Conservation (phyloP, 306 rosid species). For the Delonix regia region DNA sequence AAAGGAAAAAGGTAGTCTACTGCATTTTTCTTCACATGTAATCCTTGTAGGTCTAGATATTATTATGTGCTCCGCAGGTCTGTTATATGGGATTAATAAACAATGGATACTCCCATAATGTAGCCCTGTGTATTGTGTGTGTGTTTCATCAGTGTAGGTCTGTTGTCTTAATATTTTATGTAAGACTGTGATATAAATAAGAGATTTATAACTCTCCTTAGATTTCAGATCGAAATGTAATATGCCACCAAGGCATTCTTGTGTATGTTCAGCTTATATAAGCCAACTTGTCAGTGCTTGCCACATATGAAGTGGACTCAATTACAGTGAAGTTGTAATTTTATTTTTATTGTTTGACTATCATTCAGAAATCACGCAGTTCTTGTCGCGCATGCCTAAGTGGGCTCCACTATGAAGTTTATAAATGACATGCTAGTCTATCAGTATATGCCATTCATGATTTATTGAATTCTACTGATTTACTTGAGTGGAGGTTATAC, state of each 20-base stretch:
- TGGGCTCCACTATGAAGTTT: too few species aligned
- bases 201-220: constrained; percentile 5
- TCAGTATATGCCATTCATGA: too few species aligned
- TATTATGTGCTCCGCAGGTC: constrained; percentile 36
- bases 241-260: too few species aligned
- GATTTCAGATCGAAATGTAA: background rate
- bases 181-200: constrained; percentile 56
- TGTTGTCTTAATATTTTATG: constrained; percentile 33
- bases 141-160: constrained; percentile 28
- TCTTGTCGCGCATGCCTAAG: too few species aligned
- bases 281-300: background rate
- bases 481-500: too few species aligned
- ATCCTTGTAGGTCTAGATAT: constrained; percentile 42
- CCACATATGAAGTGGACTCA: background rate
- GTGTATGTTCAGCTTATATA: background rate
- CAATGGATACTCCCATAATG: constrained; percentile 35
- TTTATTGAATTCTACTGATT: too few species aligned
- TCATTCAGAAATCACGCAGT: too few species aligned
- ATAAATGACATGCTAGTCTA: background rate
- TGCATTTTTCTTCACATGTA: constrained; percentile 42
- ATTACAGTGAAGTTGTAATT: background rate
- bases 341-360: background rate
- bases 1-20: constrained; percentile 15
- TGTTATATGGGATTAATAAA: constrained; percentile 46
- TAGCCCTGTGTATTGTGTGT: constrained; percentile 23